Conservation (phyloP, 805 yeast species). For the Wickerhamiella occidentalis region DNA sequence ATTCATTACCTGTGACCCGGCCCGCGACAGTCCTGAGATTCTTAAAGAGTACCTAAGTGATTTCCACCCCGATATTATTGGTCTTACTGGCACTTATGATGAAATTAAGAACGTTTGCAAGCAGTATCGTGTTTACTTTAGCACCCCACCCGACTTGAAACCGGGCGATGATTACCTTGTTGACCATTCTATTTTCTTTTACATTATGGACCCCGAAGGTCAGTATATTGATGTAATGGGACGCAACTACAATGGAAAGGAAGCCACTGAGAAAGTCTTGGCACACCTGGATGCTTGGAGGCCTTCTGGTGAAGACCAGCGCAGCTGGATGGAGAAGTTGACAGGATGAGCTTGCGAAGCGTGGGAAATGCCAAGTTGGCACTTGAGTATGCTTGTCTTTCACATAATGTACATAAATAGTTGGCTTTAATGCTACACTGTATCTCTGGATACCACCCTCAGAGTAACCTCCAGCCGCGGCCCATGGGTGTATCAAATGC, state of each 20-base stretch:
- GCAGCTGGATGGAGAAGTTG: slow-evolving; percentile 17
- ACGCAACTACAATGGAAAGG: slow-evolving; percentile 68
- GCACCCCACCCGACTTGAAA: slow-evolving; percentile 89
- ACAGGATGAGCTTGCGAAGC: background rate
- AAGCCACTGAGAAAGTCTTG: slow-evolving; percentile 65
- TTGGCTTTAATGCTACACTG: background rate
- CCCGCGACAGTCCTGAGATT: slow-evolving; percentile 80
- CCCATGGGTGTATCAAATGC: slow-evolving; percentile 50
- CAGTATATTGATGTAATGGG: slow-evolving; percentile 90
- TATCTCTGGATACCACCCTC: no score
- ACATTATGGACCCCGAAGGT: slow-evolving; percentile 97
- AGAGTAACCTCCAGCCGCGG: slow-evolving; percentile 40
- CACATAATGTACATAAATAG: background rate
- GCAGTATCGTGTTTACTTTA: slow-evolving; percentile 84
- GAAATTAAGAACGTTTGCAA: slow-evolving; percentile 77
- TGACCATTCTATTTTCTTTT: slow-evolving; percentile 94
- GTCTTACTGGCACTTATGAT: slow-evolving; percentile 84
- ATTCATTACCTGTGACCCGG: slow-evolving; percentile 95
- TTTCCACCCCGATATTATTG: slow-evolving; percentile 81
- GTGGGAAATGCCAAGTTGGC: no score
- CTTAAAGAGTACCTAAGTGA: slow-evolving; percentile 71
- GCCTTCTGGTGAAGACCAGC: slow-evolving; percentile 32
- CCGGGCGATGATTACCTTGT: slow-evolving; percentile 95
- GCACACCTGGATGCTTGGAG: slow-evolving; percentile 64
- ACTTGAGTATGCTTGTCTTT: no score